Evolutionary conservation across 805 yeast species (phyloP).

Genomic region (Sugiyamaella boreocaroliniensis): DNA sequence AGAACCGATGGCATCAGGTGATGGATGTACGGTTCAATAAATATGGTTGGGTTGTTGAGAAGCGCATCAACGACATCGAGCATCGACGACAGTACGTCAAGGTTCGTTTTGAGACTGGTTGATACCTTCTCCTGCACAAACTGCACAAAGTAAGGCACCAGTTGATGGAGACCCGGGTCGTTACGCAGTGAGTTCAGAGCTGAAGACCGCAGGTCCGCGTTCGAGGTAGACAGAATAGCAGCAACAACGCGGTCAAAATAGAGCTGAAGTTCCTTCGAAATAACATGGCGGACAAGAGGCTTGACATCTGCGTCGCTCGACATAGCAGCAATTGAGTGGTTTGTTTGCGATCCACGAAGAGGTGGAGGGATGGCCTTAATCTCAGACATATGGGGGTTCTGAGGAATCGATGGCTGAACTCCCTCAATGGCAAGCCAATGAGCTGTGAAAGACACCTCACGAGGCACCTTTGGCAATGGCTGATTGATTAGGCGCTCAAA

Average conservation of each 20-base stretch:
- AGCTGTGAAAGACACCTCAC: conserved; percentile 87
- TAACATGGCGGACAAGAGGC: conserved; percentile 90
- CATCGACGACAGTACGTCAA: conserved; percentile 70
- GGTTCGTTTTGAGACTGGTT: conserved; percentile 62
- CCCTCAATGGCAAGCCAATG: conserved; percentile 97
- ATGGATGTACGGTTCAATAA: conserved; percentile 92
- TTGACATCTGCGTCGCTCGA: conserved; percentile 57
- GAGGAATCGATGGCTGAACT: conserved; percentile 95
- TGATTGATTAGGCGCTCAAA: conserved; percentile 89
- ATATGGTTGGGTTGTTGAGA: conserved; percentile 73
- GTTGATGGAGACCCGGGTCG: conserved; percentile 94
- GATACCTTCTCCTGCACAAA: conserved; percentile 94
- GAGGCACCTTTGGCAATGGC: conserved; percentile 92
- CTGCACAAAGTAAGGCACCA: conserved; percentile 93
- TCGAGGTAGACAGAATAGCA: conserved; percentile 46
- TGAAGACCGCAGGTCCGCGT: conserved; percentile 56
- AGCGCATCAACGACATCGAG: conserved; percentile 82
- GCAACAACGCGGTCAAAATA: conserved; percentile 87
- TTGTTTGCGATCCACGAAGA: conserved; percentile 74
- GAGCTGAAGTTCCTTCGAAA: conserved; percentile 87
- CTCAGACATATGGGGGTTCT: conserved; percentile 77
- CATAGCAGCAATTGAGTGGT: conserved; percentile 45
- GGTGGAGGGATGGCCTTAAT: conserved; percentile 71
- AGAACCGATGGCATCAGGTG: conserved; percentile 94
- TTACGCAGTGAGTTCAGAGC: conserved; percentile 78